Conservation (phyloP, 2,329 filamentous ascomycete genomes). For the Eurotiales sp. region DNA sequence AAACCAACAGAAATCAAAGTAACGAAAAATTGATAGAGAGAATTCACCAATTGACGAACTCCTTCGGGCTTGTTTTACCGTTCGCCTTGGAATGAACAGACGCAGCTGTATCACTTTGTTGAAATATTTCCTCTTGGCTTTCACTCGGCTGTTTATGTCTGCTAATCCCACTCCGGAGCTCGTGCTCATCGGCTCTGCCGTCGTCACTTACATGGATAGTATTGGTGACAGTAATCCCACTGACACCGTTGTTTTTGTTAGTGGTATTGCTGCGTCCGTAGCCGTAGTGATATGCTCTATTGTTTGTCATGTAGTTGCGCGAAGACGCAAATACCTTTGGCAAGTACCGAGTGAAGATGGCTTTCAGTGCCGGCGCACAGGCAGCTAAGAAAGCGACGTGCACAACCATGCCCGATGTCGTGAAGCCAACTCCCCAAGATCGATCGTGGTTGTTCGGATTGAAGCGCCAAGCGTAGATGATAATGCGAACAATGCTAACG, state of each 20-base stretch:
- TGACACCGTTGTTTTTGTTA: not conserved
- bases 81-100: not conserved
- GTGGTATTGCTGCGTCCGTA: not conserved
- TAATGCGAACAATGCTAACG: not conserved
- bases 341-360: constrained; percentile 1
- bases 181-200: not conserved
- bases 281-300: not conserved
- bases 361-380: constrained; percentile 1
- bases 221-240: constrained; percentile 1
- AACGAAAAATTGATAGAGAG: too few species aligned
- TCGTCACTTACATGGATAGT: not conserved
- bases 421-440: constrained; percentile 3
- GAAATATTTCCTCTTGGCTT: constrained; percentile 5
- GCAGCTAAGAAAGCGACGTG: not conserved
- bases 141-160: not conserved
- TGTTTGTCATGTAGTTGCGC: not conserved
- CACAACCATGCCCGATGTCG: constrained; percentile 4
- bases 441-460: constrained; percentile 5
- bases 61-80: not conserved
- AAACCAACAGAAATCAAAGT: not conserved
- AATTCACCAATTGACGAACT: not conserved
- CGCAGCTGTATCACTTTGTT: not conserved
- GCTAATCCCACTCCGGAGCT: not conserved
- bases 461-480: constrained; percentile 6
- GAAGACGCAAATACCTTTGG: constrained; percentile 1